phyloP scores from a whole-genome alignment of 805 yeast species.

The Cyberlindnera xylosilytica region DNA sequence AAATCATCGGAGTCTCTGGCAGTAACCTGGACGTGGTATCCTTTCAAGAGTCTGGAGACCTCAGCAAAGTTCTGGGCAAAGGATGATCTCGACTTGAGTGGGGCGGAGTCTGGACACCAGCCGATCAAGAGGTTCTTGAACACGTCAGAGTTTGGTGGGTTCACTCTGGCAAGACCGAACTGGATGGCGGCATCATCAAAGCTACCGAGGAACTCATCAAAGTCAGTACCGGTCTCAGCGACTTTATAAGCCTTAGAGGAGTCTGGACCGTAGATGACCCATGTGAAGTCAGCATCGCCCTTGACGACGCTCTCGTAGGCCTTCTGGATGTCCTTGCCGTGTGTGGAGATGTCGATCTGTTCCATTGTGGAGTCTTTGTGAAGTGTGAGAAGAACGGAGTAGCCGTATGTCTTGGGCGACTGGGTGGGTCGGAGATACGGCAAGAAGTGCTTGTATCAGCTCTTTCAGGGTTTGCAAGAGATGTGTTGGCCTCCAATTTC shows the following conservation, averaged over 20 bases:
- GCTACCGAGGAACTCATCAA: conserved; percentile 73
- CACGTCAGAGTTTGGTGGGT: conserved; percentile 90
- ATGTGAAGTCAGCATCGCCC: conserved; percentile 66
- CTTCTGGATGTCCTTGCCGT: conserved; percentile 71
- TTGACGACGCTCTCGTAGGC: conserved; percentile 76
- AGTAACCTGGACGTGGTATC: conserved; percentile 93
- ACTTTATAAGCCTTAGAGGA: conserved; percentile 43
- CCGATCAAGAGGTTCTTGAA: conserved; percentile 82
- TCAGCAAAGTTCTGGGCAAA: conserved; percentile 77
- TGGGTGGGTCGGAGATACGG: too few species aligned
- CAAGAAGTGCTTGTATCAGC: too few species aligned
- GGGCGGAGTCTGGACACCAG: conserved; percentile 97
- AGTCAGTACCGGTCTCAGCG: conserved; percentile 52
- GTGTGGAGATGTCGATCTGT: conserved; percentile 56
- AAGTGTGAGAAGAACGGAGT: too few species aligned
- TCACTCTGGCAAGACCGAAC: conserved; percentile 84
- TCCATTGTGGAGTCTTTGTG: conserved; percentile 26
- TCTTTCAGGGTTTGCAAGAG: too few species aligned
- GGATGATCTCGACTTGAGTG: conserved; percentile 69
- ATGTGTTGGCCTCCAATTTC: too few species aligned
- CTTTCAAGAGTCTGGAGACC: conserved; percentile 64
- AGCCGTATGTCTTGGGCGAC: too few species aligned
- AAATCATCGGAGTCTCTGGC: conserved; percentile 94
- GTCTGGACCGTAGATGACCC: conserved; percentile 81
- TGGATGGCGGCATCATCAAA: conserved; percentile 88